Evolutionary conservation across 805 yeast genomes (phyloP), one percentile per base, ranked within the genome.

Genomic region (Millerago galiae): DNA sequence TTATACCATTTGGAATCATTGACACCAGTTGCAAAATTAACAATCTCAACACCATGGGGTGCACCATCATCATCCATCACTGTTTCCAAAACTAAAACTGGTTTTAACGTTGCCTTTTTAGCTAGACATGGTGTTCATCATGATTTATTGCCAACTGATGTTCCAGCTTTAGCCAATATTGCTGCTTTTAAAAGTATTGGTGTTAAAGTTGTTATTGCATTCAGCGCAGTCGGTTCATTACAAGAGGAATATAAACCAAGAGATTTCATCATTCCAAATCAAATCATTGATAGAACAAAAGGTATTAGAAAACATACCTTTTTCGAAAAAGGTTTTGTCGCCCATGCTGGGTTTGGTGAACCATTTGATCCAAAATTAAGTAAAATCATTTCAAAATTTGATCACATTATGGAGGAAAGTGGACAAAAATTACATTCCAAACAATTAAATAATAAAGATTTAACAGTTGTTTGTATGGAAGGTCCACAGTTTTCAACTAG

Each of bases 401-500:
- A 71, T 34, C 80, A 79, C 38, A 72, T 73, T 18, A 68, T 86
- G 55, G 72, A 72, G 35, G 63, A 66, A 41, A 48, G 62, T 14
- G 69, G 69, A 25, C 63, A 78, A 61, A 64, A 63, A 36, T 66
- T 90, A 63, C 95, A 84, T 66, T 70, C 87, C 41, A 81, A 78
- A 62, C 66, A 61, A 42, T 68, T 87, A 39, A 81, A 79, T 28
- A 77, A 76, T 43, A 80, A 77, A 44, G 97, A 91, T 56, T 67
- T 85, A 45, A 84, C 95, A 7, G 78, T 93, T 33, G 75, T 93
- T 49, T 93, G 99, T 64, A 93, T 93, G 99, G 99, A 91, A 66
- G 99, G 99, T 34, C 99, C 99, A 3, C 96, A 93, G 38, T 93
- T 93, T 65, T 82, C 95, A 31, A 93, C 99, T 12, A 76, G 99